These are phyloP conservation scores for Davidsoniella australis DNA, from an alignment of 2,329 filamentous ascomycete species.

Conservation along the genomic window DNA sequence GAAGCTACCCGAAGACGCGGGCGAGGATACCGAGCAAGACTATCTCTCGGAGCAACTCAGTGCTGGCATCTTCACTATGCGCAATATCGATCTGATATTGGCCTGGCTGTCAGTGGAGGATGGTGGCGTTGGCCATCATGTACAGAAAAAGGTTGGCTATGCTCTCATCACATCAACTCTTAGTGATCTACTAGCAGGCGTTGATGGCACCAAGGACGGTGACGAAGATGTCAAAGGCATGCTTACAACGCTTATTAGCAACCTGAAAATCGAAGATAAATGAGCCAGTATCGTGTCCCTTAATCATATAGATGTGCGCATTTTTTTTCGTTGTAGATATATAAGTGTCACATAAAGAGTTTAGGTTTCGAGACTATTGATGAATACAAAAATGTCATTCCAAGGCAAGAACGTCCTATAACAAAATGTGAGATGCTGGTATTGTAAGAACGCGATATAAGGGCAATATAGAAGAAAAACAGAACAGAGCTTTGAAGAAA, in stretches of 20 bases:
- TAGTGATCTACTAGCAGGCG: constrained; percentile 36
- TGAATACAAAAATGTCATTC: background rate
- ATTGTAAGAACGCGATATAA: too few relatives aligned
- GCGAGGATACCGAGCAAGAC: constrained; percentile 46
- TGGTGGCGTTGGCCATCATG: constrained; percentile 48
- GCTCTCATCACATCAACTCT: constrained; percentile 48
- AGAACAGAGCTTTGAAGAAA: background rate
- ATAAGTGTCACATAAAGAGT: background rate
- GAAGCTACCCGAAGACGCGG: constrained; percentile 14
- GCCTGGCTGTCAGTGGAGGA: constrained; percentile 92
- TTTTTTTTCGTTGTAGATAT: background rate
- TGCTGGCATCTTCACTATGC: constrained; percentile 67
- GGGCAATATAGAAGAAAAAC: background rate
- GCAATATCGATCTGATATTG: constrained; percentile 68
- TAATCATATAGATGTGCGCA: too few relatives aligned
- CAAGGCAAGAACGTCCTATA: constrained; percentile 3
- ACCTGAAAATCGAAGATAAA: too few relatives aligned
- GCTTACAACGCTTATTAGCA: constrained; percentile 30
- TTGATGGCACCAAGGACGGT: constrained; percentile 36
- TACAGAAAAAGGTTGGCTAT: constrained; percentile 46
- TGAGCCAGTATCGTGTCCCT: too few relatives aligned
- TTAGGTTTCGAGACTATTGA: background rate
- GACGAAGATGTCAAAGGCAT: constrained; percentile 37
- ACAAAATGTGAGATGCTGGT: background rate
- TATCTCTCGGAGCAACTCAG: constrained; percentile 64